A percentile compares a stretch with the other conserved stretches of the same genome.
Conservation (phyloP, 2,329 filamentous ascomycete genomes). For the Xylaria sp. region DNA sequence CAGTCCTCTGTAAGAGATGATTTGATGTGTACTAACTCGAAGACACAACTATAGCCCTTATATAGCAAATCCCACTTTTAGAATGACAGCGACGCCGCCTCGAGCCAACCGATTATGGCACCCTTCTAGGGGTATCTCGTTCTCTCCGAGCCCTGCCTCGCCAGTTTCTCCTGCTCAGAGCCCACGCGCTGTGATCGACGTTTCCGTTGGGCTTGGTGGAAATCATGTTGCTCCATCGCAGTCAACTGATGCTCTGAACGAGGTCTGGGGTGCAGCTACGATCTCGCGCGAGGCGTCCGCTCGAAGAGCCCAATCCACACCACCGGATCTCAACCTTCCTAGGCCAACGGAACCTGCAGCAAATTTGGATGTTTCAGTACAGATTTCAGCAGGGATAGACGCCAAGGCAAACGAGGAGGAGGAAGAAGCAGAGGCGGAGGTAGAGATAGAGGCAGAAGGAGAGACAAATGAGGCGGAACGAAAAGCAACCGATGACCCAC, state of each 20-base stretch:
- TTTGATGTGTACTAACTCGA: constrained; percentile 10
- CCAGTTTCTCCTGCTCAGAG: constrained; percentile 33
- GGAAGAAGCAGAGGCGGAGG: neutral
- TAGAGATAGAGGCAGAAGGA: neutral
- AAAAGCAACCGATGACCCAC: constrained; percentile 47
- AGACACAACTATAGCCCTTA: constrained; percentile 19
- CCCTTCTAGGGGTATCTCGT: constrained; percentile 50
- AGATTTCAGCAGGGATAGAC: neutral
- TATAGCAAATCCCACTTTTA: constrained; percentile 30
- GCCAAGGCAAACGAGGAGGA: neutral
- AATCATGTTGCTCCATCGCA: constrained; percentile 18
- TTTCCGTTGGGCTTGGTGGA: constrained; percentile 6
- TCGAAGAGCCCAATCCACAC: neutral
- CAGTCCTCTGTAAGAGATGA: neutral
- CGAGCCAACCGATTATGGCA: constrained; percentile 50
- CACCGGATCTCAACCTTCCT: neutral
- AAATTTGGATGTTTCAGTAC: neutral
- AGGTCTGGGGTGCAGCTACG: neutral
- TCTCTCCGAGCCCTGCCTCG: constrained; percentile 42
- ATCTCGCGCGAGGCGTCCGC: neutral
- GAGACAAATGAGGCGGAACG: constrained; percentile 9
- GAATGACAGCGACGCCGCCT: constrained; percentile 46
- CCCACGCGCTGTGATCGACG: constrained; percentile 24
- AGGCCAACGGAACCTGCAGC: neutral
- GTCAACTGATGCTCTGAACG: constrained; percentile 9